Evolutionary conservation across 176 grass and related monocot species (phyloP).

Genomic region (Echinochloa phyllopogon): DNA sequence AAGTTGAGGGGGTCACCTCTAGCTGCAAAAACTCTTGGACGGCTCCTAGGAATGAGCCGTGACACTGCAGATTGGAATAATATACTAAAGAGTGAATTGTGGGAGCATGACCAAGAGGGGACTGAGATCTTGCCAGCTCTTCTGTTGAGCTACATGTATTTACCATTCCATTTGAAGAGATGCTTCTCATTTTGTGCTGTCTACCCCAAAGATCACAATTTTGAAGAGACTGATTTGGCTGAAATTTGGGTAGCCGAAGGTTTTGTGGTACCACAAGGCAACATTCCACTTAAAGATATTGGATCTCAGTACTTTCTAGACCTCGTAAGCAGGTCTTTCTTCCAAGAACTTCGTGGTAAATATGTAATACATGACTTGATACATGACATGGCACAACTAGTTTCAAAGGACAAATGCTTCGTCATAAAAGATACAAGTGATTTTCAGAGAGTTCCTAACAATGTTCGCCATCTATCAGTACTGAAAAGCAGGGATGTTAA

Average conservation of each 20-base stretch:
- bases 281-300: background rate
- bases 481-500: background rate
- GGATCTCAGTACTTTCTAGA: background rate
- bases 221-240: background rate
- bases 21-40: conserved; percentile 49
- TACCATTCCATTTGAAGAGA: conserved; percentile 47
- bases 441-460: background rate
- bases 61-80: conserved; percentile 22
- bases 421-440: background rate
- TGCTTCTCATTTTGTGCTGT: conserved; percentile 53
- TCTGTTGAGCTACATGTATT: conserved; percentile 62
- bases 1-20: conserved; percentile 44
- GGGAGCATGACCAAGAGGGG: conserved; percentile 27
- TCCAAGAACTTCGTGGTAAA: background rate
- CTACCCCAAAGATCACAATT: conserved; percentile 45
- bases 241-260: background rate
- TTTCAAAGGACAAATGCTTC: conserved; percentile 32
- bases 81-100: conserved; percentile 42
- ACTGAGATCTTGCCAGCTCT: conserved; percentile 49
- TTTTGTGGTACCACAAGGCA: conserved; percentile 32
- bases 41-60: conserved; percentile 2
- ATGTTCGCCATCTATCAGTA: conserved; percentile 5
- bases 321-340: conserved; percentile 16
- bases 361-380: conserved; percentile 56
- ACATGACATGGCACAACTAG: conserved; percentile 44